Evolutionary conservation across 768 basidiomycete genomes (phyloP).

Genomic region (Pholiota microspora): DNA sequence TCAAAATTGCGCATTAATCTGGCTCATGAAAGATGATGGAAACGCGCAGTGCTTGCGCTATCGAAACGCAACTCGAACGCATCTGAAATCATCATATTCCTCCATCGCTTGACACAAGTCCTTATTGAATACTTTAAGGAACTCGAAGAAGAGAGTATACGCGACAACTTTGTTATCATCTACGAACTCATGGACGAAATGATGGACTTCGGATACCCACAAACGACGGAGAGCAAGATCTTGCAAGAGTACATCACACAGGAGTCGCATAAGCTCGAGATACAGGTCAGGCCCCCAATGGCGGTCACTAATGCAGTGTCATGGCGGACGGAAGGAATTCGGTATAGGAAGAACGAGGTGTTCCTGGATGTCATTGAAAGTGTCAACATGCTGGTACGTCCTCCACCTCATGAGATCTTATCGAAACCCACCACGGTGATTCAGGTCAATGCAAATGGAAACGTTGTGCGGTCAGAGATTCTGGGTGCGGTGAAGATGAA

Average conservation of each 20-base stretch:
- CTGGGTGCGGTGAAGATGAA: slow-evolving; percentile 99
- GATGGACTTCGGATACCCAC: slow-evolving; percentile 99
- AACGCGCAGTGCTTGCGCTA: slow-evolving; percentile 76
- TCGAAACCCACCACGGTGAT: background rate
- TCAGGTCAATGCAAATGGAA: slow-evolving; percentile 95
- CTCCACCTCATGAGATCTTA: background rate
- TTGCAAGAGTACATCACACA: slow-evolving; percentile 99
- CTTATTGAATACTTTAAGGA: slow-evolving; percentile 99
- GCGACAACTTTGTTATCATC: slow-evolving; percentile 99
- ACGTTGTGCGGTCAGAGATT: slow-evolving; percentile 96
- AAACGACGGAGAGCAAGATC: slow-evolving; percentile 99
- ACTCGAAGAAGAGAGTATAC: slow-evolving; percentile 97
- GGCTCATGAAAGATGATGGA: background rate
- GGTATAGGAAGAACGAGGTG: slow-evolving; percentile 98
- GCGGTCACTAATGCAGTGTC: slow-evolving; percentile 98
- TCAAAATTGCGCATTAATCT: background rate
- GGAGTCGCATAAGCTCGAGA: slow-evolving; percentile 95
- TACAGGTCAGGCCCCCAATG: slow-evolving; percentile 89
- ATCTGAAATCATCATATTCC: slow-evolving; percentile 93
- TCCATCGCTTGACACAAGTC: slow-evolving; percentile 90
- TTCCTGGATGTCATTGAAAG: slow-evolving; percentile 98
- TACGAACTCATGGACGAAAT: slow-evolving; percentile 99
- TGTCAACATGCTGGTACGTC: slow-evolving; percentile 87
- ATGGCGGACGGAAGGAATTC: slow-evolving; percentile 96
- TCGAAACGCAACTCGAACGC: slow-evolving; percentile 97